Evolutionary conservation across 106 monocot genomes (phyloP), one percentile per base, ranked within the genome.

Genomic region (Gastrodia elata): DNA sequence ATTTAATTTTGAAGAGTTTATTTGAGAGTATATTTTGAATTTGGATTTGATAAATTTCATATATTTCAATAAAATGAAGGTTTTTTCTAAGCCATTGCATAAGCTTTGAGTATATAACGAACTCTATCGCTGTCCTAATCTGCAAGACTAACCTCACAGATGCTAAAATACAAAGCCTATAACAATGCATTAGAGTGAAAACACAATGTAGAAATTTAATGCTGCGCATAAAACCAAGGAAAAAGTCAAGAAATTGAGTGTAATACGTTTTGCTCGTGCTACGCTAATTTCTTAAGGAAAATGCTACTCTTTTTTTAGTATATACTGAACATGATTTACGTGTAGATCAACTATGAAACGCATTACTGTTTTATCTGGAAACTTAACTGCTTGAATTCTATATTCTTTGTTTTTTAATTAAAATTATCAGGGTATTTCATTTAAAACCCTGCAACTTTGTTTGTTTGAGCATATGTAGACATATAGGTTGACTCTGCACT

Each of bases 391-490:
- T 32, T 28, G 32, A 61, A n/a, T 28, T 32, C 11, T 61, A 2
- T 30, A 61, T 61, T 30, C 61, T 32, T 61, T 61, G 30, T 61
- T 11, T 61, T 30, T 61, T 30, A 61, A 61, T 13, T 61, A 61
- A 28, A 32, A 61, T 61, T 30, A 61, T 61, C 9, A 61, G 28
- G 57, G 61, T 11, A 32, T 61, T 61, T 61, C 61, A 61, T 61
- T 61, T 28, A 28, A 59, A 13, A 28, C 1, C 27, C 32, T 61
- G 14, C 18, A 67, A 67, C 5, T n/a, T 33, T 33, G 13, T 37
- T 37, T 67, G 67, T 35, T 67, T 67, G 18, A 36, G 14, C 32
- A 38, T 7, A 20, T 67, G 3, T 37, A 67, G 37, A 14, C 32
- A 32, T 1, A 6, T 37, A n/a, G 34, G 18, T 36, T 67, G 65